phyloP scores from a whole-genome alignment of 495 filamentous ascomycete genomes.

The Penicillium parvum region DNA sequence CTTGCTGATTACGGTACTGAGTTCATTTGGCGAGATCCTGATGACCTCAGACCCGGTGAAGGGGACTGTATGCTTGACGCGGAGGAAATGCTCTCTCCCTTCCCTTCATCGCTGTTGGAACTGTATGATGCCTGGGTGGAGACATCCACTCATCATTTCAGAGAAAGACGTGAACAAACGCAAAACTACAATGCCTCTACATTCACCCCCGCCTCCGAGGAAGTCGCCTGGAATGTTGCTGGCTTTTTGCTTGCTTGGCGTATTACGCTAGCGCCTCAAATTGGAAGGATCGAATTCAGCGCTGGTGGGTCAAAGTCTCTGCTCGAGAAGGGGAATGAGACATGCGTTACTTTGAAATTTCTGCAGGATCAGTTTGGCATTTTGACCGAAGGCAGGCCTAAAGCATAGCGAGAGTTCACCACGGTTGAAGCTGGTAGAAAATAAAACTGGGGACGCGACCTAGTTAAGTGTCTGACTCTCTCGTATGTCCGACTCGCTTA shows the following conservation, averaged over 20 bases:
- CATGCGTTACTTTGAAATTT: constrained; percentile 6
- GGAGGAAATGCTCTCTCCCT: constrained; percentile 8
- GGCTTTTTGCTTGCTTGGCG: constrained; percentile 24
- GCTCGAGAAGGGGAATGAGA: constrained; percentile 11
- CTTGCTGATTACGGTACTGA: constrained; percentile 18
- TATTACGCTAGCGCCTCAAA: constrained; percentile 14
- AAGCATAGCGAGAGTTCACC: no score
- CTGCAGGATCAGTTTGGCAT: constrained; percentile 13
- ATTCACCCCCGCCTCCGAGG: constrained; percentile 10
- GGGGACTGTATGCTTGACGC: constrained; percentile 2
- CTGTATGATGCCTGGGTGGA: constrained; percentile 20
- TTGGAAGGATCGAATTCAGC: constrained; percentile 12
- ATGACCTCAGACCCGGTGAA: constrained; percentile 6
- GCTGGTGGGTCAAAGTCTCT: constrained; percentile 11
- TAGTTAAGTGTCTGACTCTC: no score
- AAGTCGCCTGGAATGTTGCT: constrained; percentile 22
- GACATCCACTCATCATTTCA: constrained; percentile 12
- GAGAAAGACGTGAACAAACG: constrained; percentile 8
- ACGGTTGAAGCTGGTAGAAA: no score
- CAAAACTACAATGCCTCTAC: constrained; percentile 1
- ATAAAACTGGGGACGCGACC: no score
- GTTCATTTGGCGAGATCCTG: constrained; percentile 16
- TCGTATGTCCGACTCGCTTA: no score
- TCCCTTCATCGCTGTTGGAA: constrained; percentile 10
- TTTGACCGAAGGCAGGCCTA: no score